Conservation (phyloP, 139 green algal species). For the Zygnema cylindricum region DNA sequence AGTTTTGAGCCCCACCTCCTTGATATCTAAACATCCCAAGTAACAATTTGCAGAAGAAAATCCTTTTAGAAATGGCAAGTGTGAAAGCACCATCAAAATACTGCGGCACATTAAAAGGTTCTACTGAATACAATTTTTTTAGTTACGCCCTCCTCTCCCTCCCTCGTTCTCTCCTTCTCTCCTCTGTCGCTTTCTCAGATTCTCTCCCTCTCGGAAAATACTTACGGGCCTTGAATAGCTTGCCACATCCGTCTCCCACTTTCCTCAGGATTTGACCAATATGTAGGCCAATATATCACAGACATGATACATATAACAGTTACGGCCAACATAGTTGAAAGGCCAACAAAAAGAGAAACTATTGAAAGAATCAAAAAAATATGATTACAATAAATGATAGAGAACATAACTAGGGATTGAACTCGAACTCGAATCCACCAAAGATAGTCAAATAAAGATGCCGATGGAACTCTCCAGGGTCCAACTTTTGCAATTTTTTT, state of each 20-base stretch:
- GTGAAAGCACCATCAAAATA: too few species aligned
- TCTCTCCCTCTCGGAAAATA: constrained; percentile 8
- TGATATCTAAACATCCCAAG: too few species aligned
- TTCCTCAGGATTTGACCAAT: neutral
- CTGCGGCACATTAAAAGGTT: too few species aligned
- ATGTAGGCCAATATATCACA: neutral
- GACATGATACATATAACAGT: neutral
- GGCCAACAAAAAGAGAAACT: neutral
- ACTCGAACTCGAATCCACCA: neutral
- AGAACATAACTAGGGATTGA: neutral
- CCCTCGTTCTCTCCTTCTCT: neutral
- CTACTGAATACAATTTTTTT: too few species aligned
- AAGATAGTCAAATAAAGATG: neutral
- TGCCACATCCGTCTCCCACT: neutral
- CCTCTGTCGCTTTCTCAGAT: constrained; percentile 8
- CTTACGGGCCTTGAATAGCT: neutral
- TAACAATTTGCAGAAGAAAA: too few species aligned
- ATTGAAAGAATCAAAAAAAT: neutral
- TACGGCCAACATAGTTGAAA: neutral
- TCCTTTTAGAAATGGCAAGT: too few species aligned
- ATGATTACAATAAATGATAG: neutral
- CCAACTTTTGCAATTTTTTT: neutral
- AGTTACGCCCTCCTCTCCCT: too few species aligned
- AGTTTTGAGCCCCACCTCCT: too few species aligned
- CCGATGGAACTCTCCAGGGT: neutral